Evolutionary conservation across 495 filamentous ascomycete species (phyloP).

Genomic region (Xylaria grammica): DNA sequence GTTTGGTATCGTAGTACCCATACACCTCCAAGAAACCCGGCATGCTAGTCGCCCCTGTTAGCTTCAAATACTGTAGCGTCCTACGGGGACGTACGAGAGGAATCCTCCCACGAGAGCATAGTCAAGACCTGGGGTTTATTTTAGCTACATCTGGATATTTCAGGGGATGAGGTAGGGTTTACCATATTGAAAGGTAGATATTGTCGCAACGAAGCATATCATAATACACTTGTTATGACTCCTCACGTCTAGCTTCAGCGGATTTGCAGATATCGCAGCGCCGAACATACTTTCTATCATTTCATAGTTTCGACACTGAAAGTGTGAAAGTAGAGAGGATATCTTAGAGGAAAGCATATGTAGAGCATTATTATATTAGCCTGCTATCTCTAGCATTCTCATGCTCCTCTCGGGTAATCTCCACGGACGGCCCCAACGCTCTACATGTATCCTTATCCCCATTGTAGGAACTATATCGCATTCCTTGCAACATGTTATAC

Average conservation of each 20-base stretch:
- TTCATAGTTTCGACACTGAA: neutral
- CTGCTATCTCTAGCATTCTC: neutral
- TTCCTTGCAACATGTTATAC: neutral
- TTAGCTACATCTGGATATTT: constrained; percentile 1
- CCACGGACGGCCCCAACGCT: neutral
- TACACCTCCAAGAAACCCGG: constrained; percentile 52
- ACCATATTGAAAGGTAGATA: constrained; percentile 47
- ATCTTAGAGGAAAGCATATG: neutral
- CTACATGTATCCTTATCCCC: neutral
- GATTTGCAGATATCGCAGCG: constrained; percentile 36
- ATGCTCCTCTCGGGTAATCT: constrained; percentile 8
- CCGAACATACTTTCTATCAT: constrained; percentile 27
- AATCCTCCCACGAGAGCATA: constrained; percentile 43
- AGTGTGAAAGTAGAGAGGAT: too few species aligned
- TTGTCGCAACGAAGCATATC: constrained; percentile 43
- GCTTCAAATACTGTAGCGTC: neutral
- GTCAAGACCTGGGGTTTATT: constrained; percentile 34
- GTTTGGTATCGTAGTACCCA: constrained; percentile 42
- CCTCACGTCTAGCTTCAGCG: constrained; percentile 35
- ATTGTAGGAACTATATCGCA: constrained; percentile 5
- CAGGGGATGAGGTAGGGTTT: neutral
- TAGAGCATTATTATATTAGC: constrained; percentile 4
- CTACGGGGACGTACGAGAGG: constrained; percentile 30
- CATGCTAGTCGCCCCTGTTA: constrained; percentile 33
- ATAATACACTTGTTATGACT: constrained; percentile 38